Evolutionary conservation across 352 stramenopile genomes (phyloP), one percentile per base, ranked within the genome.

Genomic region (Phytophthora colocasiae): DNA sequence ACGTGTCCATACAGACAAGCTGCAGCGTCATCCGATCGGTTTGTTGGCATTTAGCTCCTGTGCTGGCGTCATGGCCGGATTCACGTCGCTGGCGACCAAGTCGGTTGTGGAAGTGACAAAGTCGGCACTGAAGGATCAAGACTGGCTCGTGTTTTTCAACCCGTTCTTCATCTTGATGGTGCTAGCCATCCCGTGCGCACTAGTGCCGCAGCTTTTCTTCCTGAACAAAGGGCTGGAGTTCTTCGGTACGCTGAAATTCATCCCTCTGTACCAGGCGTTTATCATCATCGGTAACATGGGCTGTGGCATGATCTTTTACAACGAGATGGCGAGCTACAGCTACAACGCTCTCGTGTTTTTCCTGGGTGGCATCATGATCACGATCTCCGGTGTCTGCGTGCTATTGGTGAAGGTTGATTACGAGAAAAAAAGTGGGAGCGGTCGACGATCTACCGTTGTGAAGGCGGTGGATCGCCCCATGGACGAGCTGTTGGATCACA

Each of bases 201-300:
- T 93, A 6, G 69, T 90, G 6, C 80, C 83, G 45, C 85, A 93
- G 63, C 64, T 93, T 6, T 93, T 89, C 59, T 90, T 93, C 57
- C 63, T 93, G 8, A 93, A 93, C 74, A 88, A 90, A 29, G 85
- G 85, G 0, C 78, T 93, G 50, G 84, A 90, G 69, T 86, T 81
- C 60, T 91, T 91, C 43, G 84, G 84, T 14, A 93, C 84, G 43
- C 79, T 93, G 53, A 89, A 91, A 63, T 93, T 91, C 55, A 90
- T 93, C 58, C 84, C 84, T 61, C 58, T 93, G 29, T 93, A 93
- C 67, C 84, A 93, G 56, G 84, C 84, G 15, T 93, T 93, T 71
- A 91, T 93, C 59, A 93, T 93, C 63, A 69, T 91, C 1, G 84
- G 84, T 50, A 93, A 93, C 59, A 83, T 85, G 77, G 60, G 79